Base-by-base conservation (phyloP, 805 yeast species). In the Lipomyces sp. region DNA sequence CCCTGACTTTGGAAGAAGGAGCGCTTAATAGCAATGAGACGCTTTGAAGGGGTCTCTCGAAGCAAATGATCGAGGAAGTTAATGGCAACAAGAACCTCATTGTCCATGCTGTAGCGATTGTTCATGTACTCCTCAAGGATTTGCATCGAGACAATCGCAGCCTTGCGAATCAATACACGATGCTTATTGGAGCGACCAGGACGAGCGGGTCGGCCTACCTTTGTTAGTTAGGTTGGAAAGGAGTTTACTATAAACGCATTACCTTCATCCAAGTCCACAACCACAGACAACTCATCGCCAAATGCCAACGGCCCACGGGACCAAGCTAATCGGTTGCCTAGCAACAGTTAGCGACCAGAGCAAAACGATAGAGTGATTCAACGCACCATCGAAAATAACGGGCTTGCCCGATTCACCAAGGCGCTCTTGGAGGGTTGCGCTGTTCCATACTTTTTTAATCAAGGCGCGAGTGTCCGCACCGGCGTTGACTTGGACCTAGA, bases 41-140 rank as follows among this genome's bases (percentile, higher is more conserved):
- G 59, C 51, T 54, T 30, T 13, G 63, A 55, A 2, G 69, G 69
- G 6, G 58, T 56, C 59, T 56, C 59, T 13, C 64, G 62, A 30
- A 66, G 35, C 10, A 66, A 51, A 45, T 61, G 61, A 30, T 66
- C 69, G 29, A 66, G 67, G 53, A 66, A 63, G 53, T 50, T 56
- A 45, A 66, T 57, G 42, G 67, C 64, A 15, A 15, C 53, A 39
- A 63, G n/a, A 33, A 66, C 63, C n/a, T 55, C 59, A 24, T 50
- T 58, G 62, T 60, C 66, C 60, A 57, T 39, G 10, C 48, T 45
- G 45, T 60, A 63, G n/a, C 57, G 59, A 58, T 57, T 57, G 35
- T 64, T 48, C 32, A 66, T 59, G 39, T 50, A 66, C 29, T 64
- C 57, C 1, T 53, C 42, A 54, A 66, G 45, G 3, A 64, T 57